Evolutionary conservation across 2,329 filamentous ascomycete species (phyloP).

Genomic region (Chrysoporthe deuterocubensis): DNA sequence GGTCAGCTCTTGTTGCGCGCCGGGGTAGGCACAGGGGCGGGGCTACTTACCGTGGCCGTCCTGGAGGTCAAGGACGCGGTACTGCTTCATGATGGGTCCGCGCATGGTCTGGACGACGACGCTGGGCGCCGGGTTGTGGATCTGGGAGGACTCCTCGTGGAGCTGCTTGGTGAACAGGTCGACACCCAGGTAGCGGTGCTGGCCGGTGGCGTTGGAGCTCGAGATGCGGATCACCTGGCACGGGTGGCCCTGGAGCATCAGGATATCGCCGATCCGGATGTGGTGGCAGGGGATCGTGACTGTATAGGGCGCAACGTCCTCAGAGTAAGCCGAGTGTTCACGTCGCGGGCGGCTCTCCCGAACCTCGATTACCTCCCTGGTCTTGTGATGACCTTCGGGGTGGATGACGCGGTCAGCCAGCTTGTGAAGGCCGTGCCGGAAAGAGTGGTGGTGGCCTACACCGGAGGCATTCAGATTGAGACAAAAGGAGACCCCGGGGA

Average conservation of each 20-base stretch:
- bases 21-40: not conserved
- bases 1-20: conserved; percentile 1
- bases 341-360: conserved; percentile 46
- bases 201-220: conserved; percentile 94
- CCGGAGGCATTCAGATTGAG: conserved; percentile 21
- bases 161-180: conserved; percentile 99
- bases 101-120: conserved; percentile 99
- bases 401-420: conserved; percentile 59
- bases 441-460: conserved; percentile 62
- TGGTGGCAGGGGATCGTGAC: conserved; percentile 99
- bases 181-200: conserved; percentile 99
- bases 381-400: conserved; percentile 52
- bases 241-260: conserved; percentile 98
- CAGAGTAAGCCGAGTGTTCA: conserved; percentile 35
- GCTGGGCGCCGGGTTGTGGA: conserved; percentile 94
- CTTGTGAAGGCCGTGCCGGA: conserved; percentile 61
- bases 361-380: conserved; percentile 51
- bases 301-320: conserved; percentile 67
- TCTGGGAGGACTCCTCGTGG: conserved; percentile 97
- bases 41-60: conserved; percentile 66
- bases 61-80: conserved; percentile 97
- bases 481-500: conserved; percentile 18
- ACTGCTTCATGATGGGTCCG: conserved; percentile 99
- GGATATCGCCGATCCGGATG: conserved; percentile 97
- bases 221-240: conserved; percentile 99